Base-by-base conservation (phyloP, 75 land plant genomes). In the Gnetum montanum region DNA sequence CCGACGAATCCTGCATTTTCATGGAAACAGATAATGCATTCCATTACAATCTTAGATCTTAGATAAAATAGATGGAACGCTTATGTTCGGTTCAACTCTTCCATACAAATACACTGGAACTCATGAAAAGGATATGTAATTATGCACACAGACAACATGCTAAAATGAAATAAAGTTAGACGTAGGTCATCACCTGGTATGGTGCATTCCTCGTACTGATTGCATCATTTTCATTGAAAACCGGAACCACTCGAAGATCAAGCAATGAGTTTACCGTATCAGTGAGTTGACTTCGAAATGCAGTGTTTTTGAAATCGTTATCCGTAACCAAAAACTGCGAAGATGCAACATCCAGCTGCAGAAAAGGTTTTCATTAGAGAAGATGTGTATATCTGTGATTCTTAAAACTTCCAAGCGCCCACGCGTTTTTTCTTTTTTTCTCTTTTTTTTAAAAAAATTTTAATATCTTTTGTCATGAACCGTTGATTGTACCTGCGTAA, bases 401-500 rank as follows among this genome's bases (percentile, higher is more conserved):
- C n/a, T n/a, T n/a, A n/a, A n/a, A n/a, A n/a, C n/a, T n/a, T n/a
- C n/a, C n/a, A n/a, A n/a, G n/a, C n/a, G n/a, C n/a, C n/a, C n/a
- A n/a, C n/a, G n/a, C n/a, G n/a, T n/a, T n/a, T n/a, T n/a, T n/a
- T n/a, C n/a, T n/a, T n/a, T n/a, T n/a, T n/a, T n/a, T n/a, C n/a
- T n/a, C n/a, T n/a, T n/a, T n/a, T n/a, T n/a, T n/a, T n/a, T n/a
- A n/a, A n/a, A n/a, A n/a, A n/a, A n/a, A n/a, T n/a, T n/a, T n/a
- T n/a, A n/a, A n/a, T n/a, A n/a, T n/a, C n/a, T n/a, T n/a, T n/a
- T n/a, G n/a, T n/a, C n/a, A n/a, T n/a, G n/a, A n/a, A n/a, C n/a
- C n/a, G n/a, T n/a, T n/a, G n/a, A n/a, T n/a, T n/a, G n/a, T n/a
- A 88, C 98, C 94, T 85, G 96, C 55, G 76, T 89, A 51, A 94